These are phyloP conservation scores for Pyracantha coccinea DNA, from an alignment of 331 rosid species.

Conservation along the genomic window DNA sequence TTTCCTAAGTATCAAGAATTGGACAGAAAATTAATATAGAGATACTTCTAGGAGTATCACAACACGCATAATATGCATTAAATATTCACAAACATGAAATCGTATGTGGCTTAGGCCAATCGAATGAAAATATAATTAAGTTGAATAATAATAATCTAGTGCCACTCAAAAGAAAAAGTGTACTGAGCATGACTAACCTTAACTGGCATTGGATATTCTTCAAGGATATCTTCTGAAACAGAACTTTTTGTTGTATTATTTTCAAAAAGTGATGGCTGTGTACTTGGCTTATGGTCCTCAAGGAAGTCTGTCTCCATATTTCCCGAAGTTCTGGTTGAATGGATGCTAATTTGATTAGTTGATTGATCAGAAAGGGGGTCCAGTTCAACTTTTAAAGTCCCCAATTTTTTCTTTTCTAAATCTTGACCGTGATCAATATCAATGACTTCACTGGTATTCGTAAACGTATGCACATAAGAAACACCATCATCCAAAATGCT, in stretches of 20 bases:
- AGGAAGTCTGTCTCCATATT: constrained; percentile 21
- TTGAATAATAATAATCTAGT: background rate
- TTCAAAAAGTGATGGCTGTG: constrained; percentile 15
- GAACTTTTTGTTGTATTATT: constrained; percentile 19
- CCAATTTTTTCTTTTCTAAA: constrained; percentile 22
- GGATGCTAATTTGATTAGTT: constrained; percentile 19
- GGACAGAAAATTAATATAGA: background rate
- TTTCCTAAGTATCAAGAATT: background rate
- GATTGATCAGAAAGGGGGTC: constrained; percentile 20
- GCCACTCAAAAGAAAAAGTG: constrained; percentile 2
- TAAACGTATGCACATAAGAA: constrained; percentile 11
- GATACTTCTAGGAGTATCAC: background rate
- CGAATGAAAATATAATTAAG: background rate
- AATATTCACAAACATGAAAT: background rate
- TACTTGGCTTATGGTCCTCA: constrained; percentile 28
- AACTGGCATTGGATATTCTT: constrained; percentile 23
- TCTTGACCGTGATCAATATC: constrained; percentile 14
- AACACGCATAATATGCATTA: background rate
- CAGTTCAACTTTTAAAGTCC: constrained; percentile 20
- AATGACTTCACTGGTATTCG: constrained; percentile 15
- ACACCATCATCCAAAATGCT: constrained; percentile 10
- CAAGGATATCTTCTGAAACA: constrained; percentile 21
- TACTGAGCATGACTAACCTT: constrained; percentile 43
- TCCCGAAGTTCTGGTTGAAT: constrained; percentile 20
- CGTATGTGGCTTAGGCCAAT: background rate